These are phyloP conservation scores for Mrakiaceae sp. DNA, from an alignment of 1,284 basidiomycete genomes.

Conservation along the genomic window DNA sequence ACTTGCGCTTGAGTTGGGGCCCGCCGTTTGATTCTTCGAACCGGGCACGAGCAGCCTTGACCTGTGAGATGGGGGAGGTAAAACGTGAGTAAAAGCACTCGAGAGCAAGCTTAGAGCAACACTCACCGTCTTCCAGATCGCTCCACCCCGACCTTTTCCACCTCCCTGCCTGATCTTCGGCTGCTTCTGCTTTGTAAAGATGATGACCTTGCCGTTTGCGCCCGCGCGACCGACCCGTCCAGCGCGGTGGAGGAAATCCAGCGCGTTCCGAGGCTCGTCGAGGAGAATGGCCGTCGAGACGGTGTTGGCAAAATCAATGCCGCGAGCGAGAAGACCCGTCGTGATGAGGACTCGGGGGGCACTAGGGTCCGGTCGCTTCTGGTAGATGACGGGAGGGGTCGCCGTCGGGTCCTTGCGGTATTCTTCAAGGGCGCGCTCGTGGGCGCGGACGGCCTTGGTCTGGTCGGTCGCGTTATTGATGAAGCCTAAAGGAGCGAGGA, in stretches of 20 bases:
- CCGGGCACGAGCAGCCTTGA: neutral
- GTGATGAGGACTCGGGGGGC: constrained; percentile 65
- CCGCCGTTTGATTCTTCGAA: neutral
- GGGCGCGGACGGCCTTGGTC: neutral
- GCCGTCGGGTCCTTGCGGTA: neutral
- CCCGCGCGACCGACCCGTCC: constrained; percentile 55
- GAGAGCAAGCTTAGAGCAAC: neutral
- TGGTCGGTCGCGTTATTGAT: constrained; percentile 4
- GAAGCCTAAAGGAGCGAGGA: neutral
- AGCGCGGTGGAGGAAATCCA: constrained; percentile 81
- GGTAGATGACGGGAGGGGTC: neutral
- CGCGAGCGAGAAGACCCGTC: constrained; percentile 80
- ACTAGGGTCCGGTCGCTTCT: neutral
- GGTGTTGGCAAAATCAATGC: constrained; percentile 67
- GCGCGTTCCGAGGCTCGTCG: constrained; percentile 71
- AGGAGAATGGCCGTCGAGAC: constrained; percentile 71
- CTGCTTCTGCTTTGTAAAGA: constrained; percentile 32
- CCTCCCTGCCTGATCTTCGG: constrained; percentile 17
- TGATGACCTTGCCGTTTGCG: constrained; percentile 46
- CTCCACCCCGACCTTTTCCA: constrained; percentile 18
- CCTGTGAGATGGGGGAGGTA: too few species aligned
- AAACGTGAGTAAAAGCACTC: neutral
- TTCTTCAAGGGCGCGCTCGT: neutral
- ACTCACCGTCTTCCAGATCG: constrained; percentile 15
- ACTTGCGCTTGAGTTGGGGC: too few species aligned